phyloP scores from a whole-genome alignment of 2,329 filamentous ascomycete genomes.

The Verticillium albo-atrum region DNA sequence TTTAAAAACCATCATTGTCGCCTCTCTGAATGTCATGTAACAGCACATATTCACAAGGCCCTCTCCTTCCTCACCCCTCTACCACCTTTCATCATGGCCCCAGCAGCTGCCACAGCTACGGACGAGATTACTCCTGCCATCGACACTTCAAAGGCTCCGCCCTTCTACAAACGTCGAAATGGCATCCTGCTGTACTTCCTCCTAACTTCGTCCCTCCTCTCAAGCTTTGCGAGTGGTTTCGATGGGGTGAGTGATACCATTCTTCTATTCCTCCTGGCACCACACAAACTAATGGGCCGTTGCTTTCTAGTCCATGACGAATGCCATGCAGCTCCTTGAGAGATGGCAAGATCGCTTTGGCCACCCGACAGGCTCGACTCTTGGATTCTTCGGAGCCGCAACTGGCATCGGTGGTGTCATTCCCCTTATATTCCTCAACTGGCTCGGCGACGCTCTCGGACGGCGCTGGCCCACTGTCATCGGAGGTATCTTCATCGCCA shows the following conservation, averaged over 20 bases:
- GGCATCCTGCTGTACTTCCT: constrained; percentile 36
- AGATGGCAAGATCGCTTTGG: constrained; percentile 32
- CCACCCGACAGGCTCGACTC: constrained; percentile 28
- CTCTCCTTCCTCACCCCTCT: neutral
- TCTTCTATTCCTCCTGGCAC: neutral
- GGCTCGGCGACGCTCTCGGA: constrained; percentile 28
- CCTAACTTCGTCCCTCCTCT: constrained; percentile 35
- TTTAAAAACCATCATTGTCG: neutral
- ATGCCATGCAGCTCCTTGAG: constrained; percentile 31
- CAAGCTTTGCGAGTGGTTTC: constrained; percentile 35
- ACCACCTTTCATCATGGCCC: constrained; percentile 21
- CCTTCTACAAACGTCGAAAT: constrained; percentile 34
- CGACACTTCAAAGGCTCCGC: constrained; percentile 23
- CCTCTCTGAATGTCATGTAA: neutral
- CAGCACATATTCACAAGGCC: neutral
- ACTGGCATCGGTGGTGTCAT: constrained; percentile 34
- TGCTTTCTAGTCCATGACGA: constrained; percentile 28
- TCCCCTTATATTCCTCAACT: constrained; percentile 28
- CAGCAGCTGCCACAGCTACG: constrained; percentile 22
- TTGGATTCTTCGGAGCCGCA: constrained; percentile 34
- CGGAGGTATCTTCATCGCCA: constrained; percentile 33
- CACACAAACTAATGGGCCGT: neutral
- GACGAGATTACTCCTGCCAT: constrained; percentile 25
- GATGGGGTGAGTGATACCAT: constrained; percentile 27
- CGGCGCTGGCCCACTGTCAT: constrained; percentile 27